Base-by-base conservation (phyloP, 768 basidiomycete species). In the Pulveroboletus ravenelii region DNA sequence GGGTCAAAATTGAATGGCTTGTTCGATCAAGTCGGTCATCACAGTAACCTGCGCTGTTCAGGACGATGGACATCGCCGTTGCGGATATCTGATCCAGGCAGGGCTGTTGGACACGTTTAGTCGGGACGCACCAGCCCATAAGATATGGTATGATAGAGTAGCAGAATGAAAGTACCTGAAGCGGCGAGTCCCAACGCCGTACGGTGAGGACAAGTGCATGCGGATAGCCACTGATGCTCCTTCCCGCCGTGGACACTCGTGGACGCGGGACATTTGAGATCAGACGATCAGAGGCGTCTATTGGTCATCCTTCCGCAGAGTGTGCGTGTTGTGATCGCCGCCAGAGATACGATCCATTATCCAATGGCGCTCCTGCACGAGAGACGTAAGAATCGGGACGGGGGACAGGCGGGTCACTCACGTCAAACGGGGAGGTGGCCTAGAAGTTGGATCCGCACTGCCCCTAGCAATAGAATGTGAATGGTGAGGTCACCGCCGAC, bases 321-420 rank as follows among this genome's bases (percentile, higher is more conserved):
- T 27, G 37, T 34, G 53, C 48, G 45, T 56, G 57, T 57, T 50
- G 46, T 62, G 60, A 62, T 63, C 61, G 44, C 51, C 51, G 57
- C 44, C 48, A 52, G 47, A 36, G 53, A 50, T 47, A 17, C 23
- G 13, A 38, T 52, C n/a, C 18, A 39, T 23, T 20, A 37, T 32
- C 25, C 14, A 29, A 18, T 10, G 29, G 35, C 23, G 42, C 38
- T 46, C 27, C n/a, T 29, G 29, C 47, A 27, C 12, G 47, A 51
- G 44, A 49, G 41, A 59, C 36, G 60, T 46, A 52, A 59, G 50
- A 40, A 38, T 50, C 32, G 47, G 40, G 38, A 47, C 34, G 32
- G 31, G 29, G 9, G n/a, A 27, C 27, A 51, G 36, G 48, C 50
- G 49, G 45, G 51, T 31, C 37, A 30, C 12, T 47, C 18, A 49